These are phyloP conservation scores for Patellaria atrata DNA, from an alignment of 495 filamentous ascomycete species.

Conservation along the genomic window DNA sequence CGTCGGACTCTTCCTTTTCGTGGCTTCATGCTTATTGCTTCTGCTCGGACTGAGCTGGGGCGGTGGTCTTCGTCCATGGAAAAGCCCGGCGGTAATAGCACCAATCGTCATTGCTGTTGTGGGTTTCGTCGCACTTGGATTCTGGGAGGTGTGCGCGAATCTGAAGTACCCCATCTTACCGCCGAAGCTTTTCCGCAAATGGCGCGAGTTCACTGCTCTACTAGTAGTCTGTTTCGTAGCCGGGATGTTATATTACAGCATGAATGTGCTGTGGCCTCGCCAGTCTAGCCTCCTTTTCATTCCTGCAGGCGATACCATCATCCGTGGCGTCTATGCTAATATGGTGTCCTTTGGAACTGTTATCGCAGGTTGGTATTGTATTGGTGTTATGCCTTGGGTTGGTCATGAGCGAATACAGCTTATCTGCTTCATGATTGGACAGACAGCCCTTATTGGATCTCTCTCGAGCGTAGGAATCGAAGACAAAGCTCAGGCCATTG, in stretches of 20 bases:
- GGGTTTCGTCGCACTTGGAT: constrained; percentile 7
- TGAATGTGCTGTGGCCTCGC: constrained; percentile 18
- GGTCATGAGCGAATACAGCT: constrained; percentile 15
- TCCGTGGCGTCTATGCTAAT: constrained; percentile 16
- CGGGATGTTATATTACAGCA: constrained; percentile 5
- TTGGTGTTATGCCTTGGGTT: constrained; percentile 7
- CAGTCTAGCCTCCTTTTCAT: constrained; percentile 17
- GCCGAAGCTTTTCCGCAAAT: constrained; percentile 5
- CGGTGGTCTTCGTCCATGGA: constrained; percentile 6
- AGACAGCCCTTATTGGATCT: constrained; percentile 16
- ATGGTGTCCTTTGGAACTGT: constrained; percentile 15
- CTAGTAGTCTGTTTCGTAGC: constrained; percentile 6
- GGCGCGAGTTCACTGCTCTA: constrained; percentile 5
- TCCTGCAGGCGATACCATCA: constrained; percentile 15
- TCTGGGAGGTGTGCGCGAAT: constrained; percentile 7
- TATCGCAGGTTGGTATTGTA: constrained; percentile 5
- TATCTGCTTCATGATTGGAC: constrained; percentile 11
- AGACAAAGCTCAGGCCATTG: constrained; percentile 14
- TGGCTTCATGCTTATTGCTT: constrained; percentile 3
- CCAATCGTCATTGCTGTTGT: constrained; percentile 7
- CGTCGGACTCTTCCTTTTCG: constrained; percentile 7
- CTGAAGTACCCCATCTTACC: constrained; percentile 7
- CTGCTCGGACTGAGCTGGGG: constrained; percentile 9
- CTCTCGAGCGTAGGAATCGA: constrained; percentile 10
- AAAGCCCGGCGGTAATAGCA: constrained; percentile 3